These are phyloP conservation scores for Prunus davidiana DNA, from an alignment of 306 rosid genomes.

Conservation along the genomic window DNA sequence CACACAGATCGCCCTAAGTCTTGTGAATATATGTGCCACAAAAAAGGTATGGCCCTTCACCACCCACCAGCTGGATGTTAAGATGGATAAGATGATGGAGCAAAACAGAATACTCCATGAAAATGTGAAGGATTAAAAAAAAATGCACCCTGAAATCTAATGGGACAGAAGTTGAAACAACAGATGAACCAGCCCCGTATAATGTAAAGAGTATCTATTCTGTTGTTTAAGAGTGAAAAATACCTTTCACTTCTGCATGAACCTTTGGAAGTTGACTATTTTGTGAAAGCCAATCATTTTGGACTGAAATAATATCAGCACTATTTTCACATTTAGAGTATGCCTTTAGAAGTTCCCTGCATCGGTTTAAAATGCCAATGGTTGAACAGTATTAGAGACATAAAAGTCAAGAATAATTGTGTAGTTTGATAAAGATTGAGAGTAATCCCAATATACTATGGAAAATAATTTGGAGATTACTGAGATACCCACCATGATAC, in stretches of 20 bases:
- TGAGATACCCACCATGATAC: background rate
- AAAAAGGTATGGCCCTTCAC: background rate
- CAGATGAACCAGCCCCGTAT: background rate
- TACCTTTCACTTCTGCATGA: conserved; percentile 59
- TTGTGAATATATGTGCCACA: background rate
- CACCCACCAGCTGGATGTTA: background rate
- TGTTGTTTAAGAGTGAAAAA: background rate
- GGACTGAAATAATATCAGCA: conserved; percentile 67
- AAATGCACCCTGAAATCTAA: background rate
- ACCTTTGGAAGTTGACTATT: conserved; percentile 50
- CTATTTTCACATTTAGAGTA: conserved; percentile 81
- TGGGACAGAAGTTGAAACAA: background rate
- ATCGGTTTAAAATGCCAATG: conserved; percentile 2
- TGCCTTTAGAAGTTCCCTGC: conserved; percentile 85
- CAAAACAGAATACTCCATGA: background rate
- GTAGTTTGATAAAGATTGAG: background rate
- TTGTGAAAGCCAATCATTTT: conserved; percentile 84
- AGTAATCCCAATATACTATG: background rate
- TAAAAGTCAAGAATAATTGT: conserved; percentile 4
- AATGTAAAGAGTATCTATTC: background rate
- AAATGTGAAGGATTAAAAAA: background rate
- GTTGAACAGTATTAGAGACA: background rate
- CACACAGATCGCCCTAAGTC: background rate
- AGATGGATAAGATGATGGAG: background rate
- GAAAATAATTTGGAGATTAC: conserved; percentile 2